A percentile compares a stretch with the other conserved stretches of the same genome.
phyloP scores from a whole-genome alignment of 1,284 basidiomycete genomes.

The Moesziomyces parantarcticus region DNA sequence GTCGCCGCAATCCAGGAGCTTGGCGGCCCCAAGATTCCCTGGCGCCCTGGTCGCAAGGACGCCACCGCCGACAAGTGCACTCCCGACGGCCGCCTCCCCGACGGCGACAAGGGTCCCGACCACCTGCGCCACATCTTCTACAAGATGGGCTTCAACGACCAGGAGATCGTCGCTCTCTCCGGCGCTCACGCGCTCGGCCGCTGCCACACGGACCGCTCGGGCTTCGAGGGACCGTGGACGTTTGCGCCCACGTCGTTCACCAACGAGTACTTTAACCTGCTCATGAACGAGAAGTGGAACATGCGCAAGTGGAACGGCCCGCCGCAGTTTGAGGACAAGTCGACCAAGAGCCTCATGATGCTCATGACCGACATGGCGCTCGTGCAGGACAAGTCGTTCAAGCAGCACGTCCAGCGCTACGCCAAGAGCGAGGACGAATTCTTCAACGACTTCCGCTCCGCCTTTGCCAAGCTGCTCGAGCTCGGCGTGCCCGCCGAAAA shows the following conservation, averaged over 20 bases:
- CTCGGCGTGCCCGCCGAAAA: conserved; percentile 64
- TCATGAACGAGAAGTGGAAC: conserved; percentile 83
- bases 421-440: conserved; percentile 65
- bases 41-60: conserved; percentile 69
- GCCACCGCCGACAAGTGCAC: conserved; percentile 71
- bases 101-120: conserved; percentile 83
- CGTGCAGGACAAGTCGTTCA: conserved; percentile 60
- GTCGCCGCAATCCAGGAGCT: conserved; percentile 76
- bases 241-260: conserved; percentile 79
- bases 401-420: conserved; percentile 62
- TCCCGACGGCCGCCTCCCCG: conserved; percentile 93
- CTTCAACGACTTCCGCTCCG: conserved; percentile 63
- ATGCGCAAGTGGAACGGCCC: conserved; percentile 88
- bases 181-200: conserved; percentile 95
- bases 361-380: conserved; percentile 64
- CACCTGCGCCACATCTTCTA: conserved; percentile 79
- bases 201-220: conserved; percentile 77
- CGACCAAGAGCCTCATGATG: conserved; percentile 91
- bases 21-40: conserved; percentile 67
- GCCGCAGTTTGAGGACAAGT: conserved; percentile 93
- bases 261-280: conserved; percentile 89
- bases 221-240: conserved; percentile 66
- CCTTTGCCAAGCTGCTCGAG: conserved; percentile 59
- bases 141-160: conserved; percentile 80
- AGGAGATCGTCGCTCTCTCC: conserved; percentile 82